Conservation (phyloP, 441 rosid species). For the Gossypium davidsonii region DNA sequence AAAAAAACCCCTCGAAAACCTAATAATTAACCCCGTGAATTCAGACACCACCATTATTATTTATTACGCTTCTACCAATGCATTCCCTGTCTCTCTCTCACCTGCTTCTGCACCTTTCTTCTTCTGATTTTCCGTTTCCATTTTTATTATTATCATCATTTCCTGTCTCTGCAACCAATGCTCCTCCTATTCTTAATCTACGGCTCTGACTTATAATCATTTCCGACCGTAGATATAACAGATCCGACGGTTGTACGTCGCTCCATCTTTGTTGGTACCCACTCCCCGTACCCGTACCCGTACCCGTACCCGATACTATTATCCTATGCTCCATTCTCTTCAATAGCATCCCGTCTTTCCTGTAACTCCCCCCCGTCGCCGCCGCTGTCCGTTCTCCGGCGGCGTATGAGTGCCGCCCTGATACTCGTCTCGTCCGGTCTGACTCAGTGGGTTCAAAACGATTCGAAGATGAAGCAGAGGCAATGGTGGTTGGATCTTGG, state of each 20-base stretch:
- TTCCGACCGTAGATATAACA: slow-evolving; percentile 57
- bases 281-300: not conserved
- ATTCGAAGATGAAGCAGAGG: not conserved
- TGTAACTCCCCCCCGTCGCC: slow-evolving; percentile 36
- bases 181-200: slow-evolving; percentile 22
- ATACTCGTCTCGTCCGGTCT: slow-evolving; percentile 33
- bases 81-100: not conserved
- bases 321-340: slow-evolving; percentile 67
- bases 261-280: slow-evolving; percentile 64
- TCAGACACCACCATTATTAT: slow-evolving; percentile 58
- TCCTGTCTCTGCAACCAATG: not conserved
- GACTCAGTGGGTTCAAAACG: not conserved
- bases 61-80: slow-evolving; percentile 50
- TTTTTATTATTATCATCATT: not conserved
- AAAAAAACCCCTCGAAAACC: slow-evolving; percentile 34
- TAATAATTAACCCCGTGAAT: slow-evolving; percentile 46
- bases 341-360: slow-evolving; percentile 66
- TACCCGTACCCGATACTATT: slow-evolving; percentile 35
- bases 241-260: slow-evolving; percentile 73
- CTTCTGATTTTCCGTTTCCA: not conserved
- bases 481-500: slow-evolving; percentile 6
- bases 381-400: slow-evolving; percentile 43
- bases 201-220: slow-evolving; percentile 53
- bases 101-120: not conserved
- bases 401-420: slow-evolving; percentile 79